These are phyloP conservation scores for Phytophthora agathidicida DNA, from an alignment of 352 stramenopile genomes.

Conservation along the genomic window DNA sequence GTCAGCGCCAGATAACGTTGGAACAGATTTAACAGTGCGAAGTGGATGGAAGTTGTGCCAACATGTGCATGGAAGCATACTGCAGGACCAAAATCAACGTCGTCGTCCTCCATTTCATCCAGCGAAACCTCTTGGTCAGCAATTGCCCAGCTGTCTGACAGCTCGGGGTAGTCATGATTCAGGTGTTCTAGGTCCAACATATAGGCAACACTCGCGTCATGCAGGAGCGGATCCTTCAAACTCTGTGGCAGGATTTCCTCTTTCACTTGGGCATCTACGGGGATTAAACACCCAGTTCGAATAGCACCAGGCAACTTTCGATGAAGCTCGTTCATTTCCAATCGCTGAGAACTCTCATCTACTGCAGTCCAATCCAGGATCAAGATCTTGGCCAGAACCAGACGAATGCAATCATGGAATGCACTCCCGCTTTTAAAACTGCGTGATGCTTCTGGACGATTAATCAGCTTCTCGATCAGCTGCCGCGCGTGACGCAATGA, in stretches of 20 bases:
- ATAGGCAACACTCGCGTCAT: background rate
- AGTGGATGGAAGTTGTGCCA: background rate
- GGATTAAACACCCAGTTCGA: conserved; percentile 36
- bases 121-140: conserved; percentile 21
- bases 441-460: conserved; percentile 14
- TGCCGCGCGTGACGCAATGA: conserved; percentile 51
- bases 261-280: conserved; percentile 19
- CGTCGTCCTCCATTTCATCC: conserved; percentile 26
- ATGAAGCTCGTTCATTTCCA: conserved; percentile 38
- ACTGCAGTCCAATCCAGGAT: conserved; percentile 81
- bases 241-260: conserved; percentile 9
- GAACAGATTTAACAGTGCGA: conserved; percentile 21
- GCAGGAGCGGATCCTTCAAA: conserved; percentile 24
- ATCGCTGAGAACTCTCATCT: conserved; percentile 50
- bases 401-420: conserved; percentile 74
- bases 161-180: conserved; percentile 23
- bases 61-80: conserved; percentile 3
- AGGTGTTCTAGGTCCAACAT: conserved; percentile 23
- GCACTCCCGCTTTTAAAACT: conserved; percentile 50
- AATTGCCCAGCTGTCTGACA: conserved; percentile 19
- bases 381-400: conserved; percentile 76
- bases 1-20: conserved; percentile 28
- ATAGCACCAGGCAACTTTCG: conserved; percentile 32
- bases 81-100: conserved; percentile 35
- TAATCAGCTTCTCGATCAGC: conserved; percentile 42